Base-by-base conservation (phyloP, 225 moss, liverwort and hornwort genomes). In the Polytrichum formosum region DNA sequence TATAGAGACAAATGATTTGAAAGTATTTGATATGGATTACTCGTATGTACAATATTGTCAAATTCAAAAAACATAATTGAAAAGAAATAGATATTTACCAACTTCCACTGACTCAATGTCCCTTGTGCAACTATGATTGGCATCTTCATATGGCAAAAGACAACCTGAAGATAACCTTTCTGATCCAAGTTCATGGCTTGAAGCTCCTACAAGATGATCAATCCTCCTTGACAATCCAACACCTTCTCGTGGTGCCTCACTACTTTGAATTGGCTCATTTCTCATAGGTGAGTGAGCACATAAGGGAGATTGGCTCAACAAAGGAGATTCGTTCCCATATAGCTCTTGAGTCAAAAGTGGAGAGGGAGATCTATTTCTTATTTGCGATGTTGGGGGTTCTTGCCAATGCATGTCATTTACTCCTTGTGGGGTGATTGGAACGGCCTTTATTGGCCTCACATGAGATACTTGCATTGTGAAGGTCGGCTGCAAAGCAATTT, bases 21-120 rank as follows among this genome's bases (percentile, higher is more conserved):
- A 35, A 35, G 9, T 9, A 35, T 35, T 35, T 35, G 35, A 35
- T 35, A 9, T 9, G 13, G 46, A 46, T 16, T 10, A 16, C 3
- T 46, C 3, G 3, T 16, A 13, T 46, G 46, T 16, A 46, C 1
- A 13, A 13, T 46, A 4, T 46, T 46, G 13, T 2, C 46, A 46
- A 46, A 13, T 37, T 9, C 10, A 9, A 7, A 35, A 19, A 53
- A 20, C 63, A 53, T 13, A 67, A n/a, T 18, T 53, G 37, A 7
- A 67, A 67, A 35, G 5, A 23, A 35, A 16, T 22, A 61, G 66
- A 10, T 18, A 76, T 74, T 2, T 68, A 82, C 77, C 82, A 0
- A 86, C 82, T 82, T 86, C 82, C 65, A 86, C 65, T 0, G 68
- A 82, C 70, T 85, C 72, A 37, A 22, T 73, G 20, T 75, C 77